A percentile compares a stretch with the other conserved stretches of the same genome.
Conservation (phyloP, 768 basidiomycete species). For the Hygrocybe coccinea region DNA sequence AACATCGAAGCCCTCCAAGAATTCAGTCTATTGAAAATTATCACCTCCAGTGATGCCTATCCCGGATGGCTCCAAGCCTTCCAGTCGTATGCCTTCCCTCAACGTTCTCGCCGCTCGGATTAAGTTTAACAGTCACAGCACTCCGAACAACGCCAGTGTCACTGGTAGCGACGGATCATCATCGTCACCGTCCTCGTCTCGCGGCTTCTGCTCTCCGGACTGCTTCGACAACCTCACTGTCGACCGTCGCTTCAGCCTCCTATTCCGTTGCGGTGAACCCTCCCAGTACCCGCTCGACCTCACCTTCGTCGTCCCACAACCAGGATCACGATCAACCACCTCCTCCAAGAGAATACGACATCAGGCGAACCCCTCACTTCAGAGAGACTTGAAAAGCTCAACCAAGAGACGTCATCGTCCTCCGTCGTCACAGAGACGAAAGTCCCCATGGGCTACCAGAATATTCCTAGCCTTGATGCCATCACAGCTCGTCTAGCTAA, state of each 20-base stretch:
- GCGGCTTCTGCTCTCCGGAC: conserved; percentile 68
- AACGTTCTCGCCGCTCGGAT: conserved; percentile 81
- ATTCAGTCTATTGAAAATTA: too few relatives aligned
- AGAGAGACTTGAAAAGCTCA: conserved; percentile 61
- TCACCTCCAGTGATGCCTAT: not conserved
- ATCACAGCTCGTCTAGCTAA: conserved; percentile 78
- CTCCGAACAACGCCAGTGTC: conserved; percentile 20
- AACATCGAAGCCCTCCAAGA: too few relatives aligned
- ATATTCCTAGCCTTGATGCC: conserved; percentile 79
- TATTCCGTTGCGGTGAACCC: conserved; percentile 68
- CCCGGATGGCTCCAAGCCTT: not conserved
- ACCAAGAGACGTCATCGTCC: conserved; percentile 45
- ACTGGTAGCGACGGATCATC: too few relatives aligned
- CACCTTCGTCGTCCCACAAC: conserved; percentile 35
- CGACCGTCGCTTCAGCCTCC: conserved; percentile 46
- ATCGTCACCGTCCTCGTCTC: conserved; percentile 73
- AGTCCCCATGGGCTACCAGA: conserved; percentile 70
- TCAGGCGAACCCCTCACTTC: conserved; percentile 55
- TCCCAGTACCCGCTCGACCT: conserved; percentile 61
- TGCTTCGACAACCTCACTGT: conserved; percentile 50
- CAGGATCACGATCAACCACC: conserved; percentile 31
- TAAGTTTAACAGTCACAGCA: conserved; percentile 42
- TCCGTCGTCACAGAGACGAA: conserved; percentile 28
- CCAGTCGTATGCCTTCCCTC: conserved; percentile 58
- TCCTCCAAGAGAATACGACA: conserved; percentile 31